Evolutionary conservation across 2,329 filamentous ascomycete genomes (phyloP).

Genomic region (Talaromyces sp.): DNA sequence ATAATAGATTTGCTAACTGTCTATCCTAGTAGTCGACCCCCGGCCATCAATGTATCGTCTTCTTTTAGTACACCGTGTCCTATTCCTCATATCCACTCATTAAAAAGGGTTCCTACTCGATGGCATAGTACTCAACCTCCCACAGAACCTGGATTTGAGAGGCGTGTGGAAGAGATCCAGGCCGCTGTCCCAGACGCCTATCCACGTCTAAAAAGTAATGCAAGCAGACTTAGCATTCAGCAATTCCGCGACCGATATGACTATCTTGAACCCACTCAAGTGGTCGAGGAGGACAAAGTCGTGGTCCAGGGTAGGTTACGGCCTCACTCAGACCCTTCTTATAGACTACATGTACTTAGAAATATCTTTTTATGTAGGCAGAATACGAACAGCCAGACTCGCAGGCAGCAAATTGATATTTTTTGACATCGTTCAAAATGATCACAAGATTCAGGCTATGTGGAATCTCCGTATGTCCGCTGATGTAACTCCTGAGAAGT

Average conservation of each 20-base stretch:
- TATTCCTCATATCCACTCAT: background rate
- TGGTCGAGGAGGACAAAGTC: conserved; percentile 35
- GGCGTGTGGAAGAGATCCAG: conserved; percentile 35
- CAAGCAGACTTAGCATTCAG: conserved; percentile 28
- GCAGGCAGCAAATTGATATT: conserved; percentile 78
- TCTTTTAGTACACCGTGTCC: background rate
- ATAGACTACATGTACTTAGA: conserved; percentile 34
- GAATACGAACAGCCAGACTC: conserved; percentile 65
- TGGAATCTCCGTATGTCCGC: conserved; percentile 54
- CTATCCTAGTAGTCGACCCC: background rate
- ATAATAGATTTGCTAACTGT: background rate
- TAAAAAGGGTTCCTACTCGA: conserved; percentile 8
- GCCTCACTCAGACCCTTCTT: conserved; percentile 19
- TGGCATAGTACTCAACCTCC: conserved; percentile 27
- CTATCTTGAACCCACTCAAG: conserved; percentile 35
- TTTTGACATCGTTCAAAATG: conserved; percentile 71
- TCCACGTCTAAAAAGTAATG: conserved; percentile 31
- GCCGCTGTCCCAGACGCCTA: conserved; percentile 34
- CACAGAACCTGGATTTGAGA: conserved; percentile 30
- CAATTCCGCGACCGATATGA: conserved; percentile 37
- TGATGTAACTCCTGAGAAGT: conserved; percentile 37
- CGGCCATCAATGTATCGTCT: background rate
- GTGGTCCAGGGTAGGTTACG: conserved; percentile 40
- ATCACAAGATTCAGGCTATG: conserved; percentile 68
- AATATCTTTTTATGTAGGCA: conserved; percentile 51